Evolutionary conservation across 306 rosid species (phyloP).

Genomic region (Myrica gale): DNA sequence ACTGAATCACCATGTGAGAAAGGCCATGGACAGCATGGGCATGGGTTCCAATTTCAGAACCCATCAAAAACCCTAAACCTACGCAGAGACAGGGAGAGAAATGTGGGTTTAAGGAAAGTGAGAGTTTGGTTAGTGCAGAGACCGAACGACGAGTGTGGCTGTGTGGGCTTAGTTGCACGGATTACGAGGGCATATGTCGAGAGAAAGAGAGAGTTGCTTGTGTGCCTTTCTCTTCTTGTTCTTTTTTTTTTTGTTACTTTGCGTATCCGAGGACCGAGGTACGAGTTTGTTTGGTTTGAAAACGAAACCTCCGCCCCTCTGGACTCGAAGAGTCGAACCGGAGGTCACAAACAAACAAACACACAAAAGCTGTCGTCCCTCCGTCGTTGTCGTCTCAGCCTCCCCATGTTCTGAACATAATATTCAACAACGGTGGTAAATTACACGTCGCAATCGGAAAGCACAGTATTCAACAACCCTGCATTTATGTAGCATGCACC

Average conservation of each 20-base stretch:
- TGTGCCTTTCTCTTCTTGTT: neutral
- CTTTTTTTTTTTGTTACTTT: neutral
- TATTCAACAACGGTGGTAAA: neutral
- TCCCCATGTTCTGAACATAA: too few species aligned
- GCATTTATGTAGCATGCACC: too few species aligned
- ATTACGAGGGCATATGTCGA: constrained; percentile 12
- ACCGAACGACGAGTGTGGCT: neutral
- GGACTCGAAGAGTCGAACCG: neutral
- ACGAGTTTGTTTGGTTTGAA: constrained; percentile 31
- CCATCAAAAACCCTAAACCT: constrained; percentile 21
- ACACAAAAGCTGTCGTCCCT: neutral
- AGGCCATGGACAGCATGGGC: constrained; percentile 1
- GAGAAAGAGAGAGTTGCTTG: constrained; percentile 14
- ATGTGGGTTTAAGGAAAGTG: constrained; percentile 3
- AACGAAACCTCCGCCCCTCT: constrained; percentile 34
- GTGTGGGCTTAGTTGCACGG: neutral
- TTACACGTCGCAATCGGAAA: neutral
- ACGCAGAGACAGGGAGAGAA: neutral
- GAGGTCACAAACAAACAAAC: neutral
- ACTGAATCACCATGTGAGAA: constrained; percentile 12
- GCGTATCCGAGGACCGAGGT: constrained; percentile 33
- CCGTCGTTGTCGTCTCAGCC: neutral
- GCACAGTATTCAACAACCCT: too few species aligned
- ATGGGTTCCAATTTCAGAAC: neutral
- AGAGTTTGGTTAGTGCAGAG: constrained; percentile 13